Evolutionary conservation across 345 rosid genomes (phyloP).

Genomic region (Theobroma cacao): DNA sequence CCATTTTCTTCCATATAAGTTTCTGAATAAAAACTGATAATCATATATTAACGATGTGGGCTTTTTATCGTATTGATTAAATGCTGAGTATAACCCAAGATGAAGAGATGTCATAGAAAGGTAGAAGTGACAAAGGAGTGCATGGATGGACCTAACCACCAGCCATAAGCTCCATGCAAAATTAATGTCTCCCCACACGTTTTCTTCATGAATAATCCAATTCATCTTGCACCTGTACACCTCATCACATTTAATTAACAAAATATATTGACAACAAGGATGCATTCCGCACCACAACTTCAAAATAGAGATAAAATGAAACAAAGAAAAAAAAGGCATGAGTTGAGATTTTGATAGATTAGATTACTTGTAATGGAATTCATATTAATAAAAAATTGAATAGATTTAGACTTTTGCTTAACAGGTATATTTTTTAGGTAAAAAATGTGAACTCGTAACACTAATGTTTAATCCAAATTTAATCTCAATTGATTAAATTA

Average conservation of each 20-base stretch:
- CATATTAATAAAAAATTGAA: no score
- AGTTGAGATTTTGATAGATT: no score
- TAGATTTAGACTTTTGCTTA: no score
- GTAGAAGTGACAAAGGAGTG: background rate
- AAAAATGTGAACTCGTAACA: no score
- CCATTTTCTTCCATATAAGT: background rate
- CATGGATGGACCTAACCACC: slow-evolving; percentile 33
- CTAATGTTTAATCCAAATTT: no score
- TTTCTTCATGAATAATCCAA: background rate
- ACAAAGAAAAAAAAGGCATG: background rate
- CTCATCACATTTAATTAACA: background rate
- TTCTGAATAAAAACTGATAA: no score
- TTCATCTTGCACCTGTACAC: background rate
- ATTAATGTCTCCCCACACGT: background rate
- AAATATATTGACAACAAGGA: background rate
- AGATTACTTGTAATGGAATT: no score
- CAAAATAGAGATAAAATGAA: background rate
- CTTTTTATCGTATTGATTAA: no score
- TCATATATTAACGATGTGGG: no score
- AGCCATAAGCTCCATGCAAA: slow-evolving; percentile 23
- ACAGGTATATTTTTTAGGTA: no score
- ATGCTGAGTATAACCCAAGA: background rate
- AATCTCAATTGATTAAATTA: no score
- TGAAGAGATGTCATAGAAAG: background rate
- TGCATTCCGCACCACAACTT: background rate